phyloP scores from a whole-genome alignment of 1,284 basidiomycete species.

The Ganoderma resinaceum region DNA sequence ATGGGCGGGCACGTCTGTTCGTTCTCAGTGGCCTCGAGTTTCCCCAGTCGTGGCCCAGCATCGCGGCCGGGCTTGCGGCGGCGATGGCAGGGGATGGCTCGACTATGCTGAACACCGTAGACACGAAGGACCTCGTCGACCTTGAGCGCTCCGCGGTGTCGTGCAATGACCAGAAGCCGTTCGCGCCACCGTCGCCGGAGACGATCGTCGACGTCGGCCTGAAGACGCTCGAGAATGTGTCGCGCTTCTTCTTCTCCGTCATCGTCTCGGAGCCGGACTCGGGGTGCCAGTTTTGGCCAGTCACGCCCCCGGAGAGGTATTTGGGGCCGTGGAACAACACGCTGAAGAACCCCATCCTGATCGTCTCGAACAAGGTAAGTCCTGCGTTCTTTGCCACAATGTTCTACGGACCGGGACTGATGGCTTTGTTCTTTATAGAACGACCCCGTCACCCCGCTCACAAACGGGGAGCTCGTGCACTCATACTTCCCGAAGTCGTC shows the following conservation, averaged over 20 bases:
- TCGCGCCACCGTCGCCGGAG: slow-evolving; percentile 29
- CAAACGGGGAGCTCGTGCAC: slow-evolving; percentile 34
- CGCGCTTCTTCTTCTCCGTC: slow-evolving; percentile 32
- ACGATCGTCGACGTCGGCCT: slow-evolving; percentile 35
- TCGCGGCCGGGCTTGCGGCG: slow-evolving; percentile 25
- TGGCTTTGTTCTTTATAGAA: slow-evolving; percentile 3
- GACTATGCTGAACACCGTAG: slow-evolving; percentile 28
- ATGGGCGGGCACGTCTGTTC: slow-evolving; percentile 40
- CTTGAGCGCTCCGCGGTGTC: slow-evolving; percentile 36
- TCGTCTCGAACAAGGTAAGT: slow-evolving; percentile 38
- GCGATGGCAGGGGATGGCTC: slow-evolving; percentile 39
- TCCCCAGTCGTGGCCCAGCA: slow-evolving; percentile 29
- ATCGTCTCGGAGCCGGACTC: slow-evolving; percentile 34
- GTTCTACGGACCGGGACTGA: neutral
- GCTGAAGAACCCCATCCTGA: slow-evolving; percentile 37
- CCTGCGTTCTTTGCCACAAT: neutral
- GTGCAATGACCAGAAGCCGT: slow-evolving; percentile 37
- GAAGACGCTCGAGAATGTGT: slow-evolving; percentile 29
- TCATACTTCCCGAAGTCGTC: slow-evolving; percentile 34
- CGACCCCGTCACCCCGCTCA: slow-evolving; percentile 40
- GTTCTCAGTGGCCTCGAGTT: slow-evolving; percentile 26
- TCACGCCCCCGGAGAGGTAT: slow-evolving; percentile 33
- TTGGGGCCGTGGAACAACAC: slow-evolving; percentile 40
- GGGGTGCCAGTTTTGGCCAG: slow-evolving; percentile 38
- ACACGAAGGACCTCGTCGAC: slow-evolving; percentile 25